These are phyloP conservation scores for Candolleomyces aberdarensis DNA, from an alignment of 768 basidiomycete genomes.

Conservation along the genomic window DNA sequence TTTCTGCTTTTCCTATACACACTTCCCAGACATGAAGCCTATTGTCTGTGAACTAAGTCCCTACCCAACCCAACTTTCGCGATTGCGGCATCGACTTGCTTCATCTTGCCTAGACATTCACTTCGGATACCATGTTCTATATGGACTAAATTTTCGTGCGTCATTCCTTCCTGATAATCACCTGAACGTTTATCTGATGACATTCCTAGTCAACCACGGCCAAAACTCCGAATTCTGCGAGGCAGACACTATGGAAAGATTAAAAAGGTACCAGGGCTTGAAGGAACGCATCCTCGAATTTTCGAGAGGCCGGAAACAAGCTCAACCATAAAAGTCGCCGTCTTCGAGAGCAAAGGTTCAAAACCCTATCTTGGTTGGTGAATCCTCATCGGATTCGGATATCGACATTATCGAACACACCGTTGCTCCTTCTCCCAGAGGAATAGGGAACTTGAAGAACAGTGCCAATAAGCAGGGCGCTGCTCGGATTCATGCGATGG, in stretches of 20 bases:
- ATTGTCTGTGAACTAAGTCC: conserved; percentile 54
- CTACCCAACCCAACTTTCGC: conserved; percentile 81
- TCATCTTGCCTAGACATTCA: conserved; percentile 79
- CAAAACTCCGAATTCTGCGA: conserved; percentile 32
- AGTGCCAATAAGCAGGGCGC: neutral
- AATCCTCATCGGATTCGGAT: conserved; percentile 31
- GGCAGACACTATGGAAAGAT: conserved; percentile 52
- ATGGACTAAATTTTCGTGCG: conserved; percentile 47
- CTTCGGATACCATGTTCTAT: conserved; percentile 55
- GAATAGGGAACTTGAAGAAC: conserved; percentile 12
- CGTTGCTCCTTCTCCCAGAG: neutral
- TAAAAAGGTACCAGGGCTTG: conserved; percentile 38
- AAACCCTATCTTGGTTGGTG: conserved; percentile 25
- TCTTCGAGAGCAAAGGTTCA: conserved; percentile 29
- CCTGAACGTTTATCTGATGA: neutral
- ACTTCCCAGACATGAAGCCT: neutral
- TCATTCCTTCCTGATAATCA: conserved; percentile 3
- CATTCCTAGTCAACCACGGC: conserved; percentile 18
- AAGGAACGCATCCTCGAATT: conserved; percentile 37
- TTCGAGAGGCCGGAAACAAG: conserved; percentile 52
- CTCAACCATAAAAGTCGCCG: conserved; percentile 31
- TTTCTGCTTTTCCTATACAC: neutral
- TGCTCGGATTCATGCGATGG: neutral
- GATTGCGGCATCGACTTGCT: conserved; percentile 94
- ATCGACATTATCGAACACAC: conserved; percentile 37